Conservation (phyloP, 75 land plant genomes). For the Selaginella moellendorffii region DNA sequence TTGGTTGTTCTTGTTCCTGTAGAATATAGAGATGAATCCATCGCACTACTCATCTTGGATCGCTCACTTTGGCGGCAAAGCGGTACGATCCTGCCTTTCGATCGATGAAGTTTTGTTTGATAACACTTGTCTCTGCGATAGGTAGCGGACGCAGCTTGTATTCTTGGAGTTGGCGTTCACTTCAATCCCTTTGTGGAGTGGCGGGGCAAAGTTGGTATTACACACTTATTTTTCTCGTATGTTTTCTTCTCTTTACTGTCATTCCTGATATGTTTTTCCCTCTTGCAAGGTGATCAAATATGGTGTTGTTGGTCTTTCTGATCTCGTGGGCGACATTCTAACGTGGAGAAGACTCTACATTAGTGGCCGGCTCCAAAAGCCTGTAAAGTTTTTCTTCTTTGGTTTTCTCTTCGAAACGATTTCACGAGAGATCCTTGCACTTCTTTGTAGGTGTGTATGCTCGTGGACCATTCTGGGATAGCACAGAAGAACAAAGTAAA, state of each 20-base stretch:
- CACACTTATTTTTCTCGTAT: too few relatives aligned
- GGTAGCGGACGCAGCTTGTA: slow-evolving; percentile 56
- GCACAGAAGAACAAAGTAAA: slow-evolving; percentile 42
- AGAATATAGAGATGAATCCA: slow-evolving; percentile 73
- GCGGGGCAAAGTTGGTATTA: slow-evolving; percentile 46
- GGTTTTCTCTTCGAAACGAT: neutral
- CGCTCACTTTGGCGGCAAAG: slow-evolving; percentile 52
- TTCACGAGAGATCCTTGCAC: neutral
- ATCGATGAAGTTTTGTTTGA: too few relatives aligned
- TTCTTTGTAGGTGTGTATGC: slow-evolving; percentile 42
- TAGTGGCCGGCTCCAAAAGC: slow-evolving; percentile 93
- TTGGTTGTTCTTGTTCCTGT: too few relatives aligned
- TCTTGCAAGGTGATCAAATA: slow-evolving; percentile 67
- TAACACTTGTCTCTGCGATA: slow-evolving; percentile 13
- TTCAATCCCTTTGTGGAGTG: slow-evolving; percentile 82
- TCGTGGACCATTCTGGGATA: slow-evolving; percentile 51
- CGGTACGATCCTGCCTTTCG: slow-evolving; percentile 40
- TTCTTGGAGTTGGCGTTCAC: slow-evolving; percentile 83
- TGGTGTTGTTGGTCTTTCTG: slow-evolving; percentile 72
- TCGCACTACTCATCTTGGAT: slow-evolving; percentile 68
- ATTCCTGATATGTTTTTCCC: slow-evolving; percentile 3
- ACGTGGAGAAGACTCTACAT: slow-evolving; percentile 72
- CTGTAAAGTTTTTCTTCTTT: slow-evolving; percentile 33
- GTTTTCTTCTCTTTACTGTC: too few relatives aligned
- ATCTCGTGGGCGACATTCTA: slow-evolving; percentile 49